Conservation (phyloP, 1,284 basidiomycete species). For the Cystobasidiaceae sp. region DNA sequence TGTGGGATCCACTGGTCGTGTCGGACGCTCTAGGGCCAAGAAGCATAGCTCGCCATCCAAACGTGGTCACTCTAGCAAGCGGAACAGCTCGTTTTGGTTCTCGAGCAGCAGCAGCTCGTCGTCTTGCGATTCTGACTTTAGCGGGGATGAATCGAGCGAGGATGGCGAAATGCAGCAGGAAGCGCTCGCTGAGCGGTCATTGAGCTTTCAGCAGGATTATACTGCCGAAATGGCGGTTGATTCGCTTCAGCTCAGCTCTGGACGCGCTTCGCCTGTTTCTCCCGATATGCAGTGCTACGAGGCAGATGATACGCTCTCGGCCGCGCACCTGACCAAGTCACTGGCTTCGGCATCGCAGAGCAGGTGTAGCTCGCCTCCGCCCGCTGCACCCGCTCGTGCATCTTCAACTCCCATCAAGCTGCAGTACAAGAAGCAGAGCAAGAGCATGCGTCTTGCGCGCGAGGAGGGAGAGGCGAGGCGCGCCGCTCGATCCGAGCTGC, state of each 20-base stretch:
- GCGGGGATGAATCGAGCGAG: too few relatives aligned
- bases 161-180: too few relatives aligned
- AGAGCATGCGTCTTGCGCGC: slow-evolving; percentile 6
- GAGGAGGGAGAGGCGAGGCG: neutral
- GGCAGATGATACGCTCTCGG: too few relatives aligned
- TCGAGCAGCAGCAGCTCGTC: slow-evolving; percentile 51
- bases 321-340: too few relatives aligned
- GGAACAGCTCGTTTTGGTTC: slow-evolving; percentile 55
- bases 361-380: neutral
- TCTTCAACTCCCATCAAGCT: slow-evolving; percentile 16
- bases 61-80: neutral
- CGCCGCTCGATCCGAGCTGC: neutral
- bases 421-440: slow-evolving; percentile 23
- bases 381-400: neutral
- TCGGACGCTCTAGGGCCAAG: slow-evolving; percentile 33
- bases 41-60: slow-evolving; percentile 48
- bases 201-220: too few relatives aligned
- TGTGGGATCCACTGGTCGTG: too few relatives aligned
- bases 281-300: too few relatives aligned
- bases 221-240: too few relatives aligned
- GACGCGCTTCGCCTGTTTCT: too few relatives aligned
- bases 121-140: slow-evolving; percentile 50
- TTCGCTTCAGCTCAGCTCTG: too few relatives aligned
- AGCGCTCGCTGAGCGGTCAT: too few relatives aligned
- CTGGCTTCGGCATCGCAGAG: too few relatives aligned